phyloP scores from a whole-genome alignment of 441 rosid species.

The Codiaeum variegatum region DNA sequence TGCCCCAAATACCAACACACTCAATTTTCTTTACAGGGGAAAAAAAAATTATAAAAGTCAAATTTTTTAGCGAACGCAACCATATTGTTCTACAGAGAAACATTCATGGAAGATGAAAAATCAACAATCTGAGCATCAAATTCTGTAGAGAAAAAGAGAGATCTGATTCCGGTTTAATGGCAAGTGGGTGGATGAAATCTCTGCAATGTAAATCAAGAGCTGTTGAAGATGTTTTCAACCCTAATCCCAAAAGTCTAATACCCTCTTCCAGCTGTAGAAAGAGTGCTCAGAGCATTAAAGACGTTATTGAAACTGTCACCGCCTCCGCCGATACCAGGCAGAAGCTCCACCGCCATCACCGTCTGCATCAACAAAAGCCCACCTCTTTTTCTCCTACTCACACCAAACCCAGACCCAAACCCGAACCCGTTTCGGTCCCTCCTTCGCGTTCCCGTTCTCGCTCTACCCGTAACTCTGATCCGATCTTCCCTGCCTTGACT shows the following conservation, averaged over 20 bases:
- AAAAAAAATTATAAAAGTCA: conserved; percentile 7
- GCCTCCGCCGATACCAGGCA: conserved; percentile 16
- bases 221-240: conserved; percentile 65
- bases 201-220: conserved; percentile 87
- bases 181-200: conserved; percentile 82
- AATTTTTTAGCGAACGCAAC: not conserved
- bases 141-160: not conserved
- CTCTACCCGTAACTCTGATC: conserved; percentile 42
- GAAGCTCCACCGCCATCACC: conserved; percentile 14
- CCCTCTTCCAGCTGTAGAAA: conserved; percentile 66
- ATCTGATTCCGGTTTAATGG: conserved; percentile 39
- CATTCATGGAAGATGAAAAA: not conserved
- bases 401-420: conserved; percentile 27
- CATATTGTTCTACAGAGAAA: not conserved
- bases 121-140: not conserved
- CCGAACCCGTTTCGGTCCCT: conserved; percentile 30
- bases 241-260: conserved; percentile 37
- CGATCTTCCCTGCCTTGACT: conserved; percentile 55
- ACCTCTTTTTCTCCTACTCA: not conserved
- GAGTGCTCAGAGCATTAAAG: conserved; percentile 54
- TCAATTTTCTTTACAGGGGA: not conserved
- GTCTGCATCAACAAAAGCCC: conserved; percentile 3
- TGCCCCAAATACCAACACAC: not conserved
- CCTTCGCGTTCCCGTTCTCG: conserved; percentile 29
- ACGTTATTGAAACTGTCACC: conserved; percentile 45